Percentiles rank a stretch among this genome's conserved stretches.
phyloP scores from a whole-genome alignment of 176 grass and related monocot species.

The Eremochloa ophiuroides region DNA sequence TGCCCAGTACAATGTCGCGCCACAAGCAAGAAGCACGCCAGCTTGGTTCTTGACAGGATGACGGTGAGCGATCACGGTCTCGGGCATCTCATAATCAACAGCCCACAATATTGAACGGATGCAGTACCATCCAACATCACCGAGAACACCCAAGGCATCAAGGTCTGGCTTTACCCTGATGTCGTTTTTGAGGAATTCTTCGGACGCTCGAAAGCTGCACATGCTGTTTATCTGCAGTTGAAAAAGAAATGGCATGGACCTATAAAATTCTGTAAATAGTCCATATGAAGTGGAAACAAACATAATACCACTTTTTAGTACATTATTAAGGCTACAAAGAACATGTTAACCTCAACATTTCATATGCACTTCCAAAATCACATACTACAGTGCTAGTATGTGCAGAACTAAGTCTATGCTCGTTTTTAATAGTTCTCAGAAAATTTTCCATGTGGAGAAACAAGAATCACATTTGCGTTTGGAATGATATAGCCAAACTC shows the following conservation, averaged over 20 bases:
- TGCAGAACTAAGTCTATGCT: not conserved
- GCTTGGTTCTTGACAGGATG: slow-evolving; percentile 48
- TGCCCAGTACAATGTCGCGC: slow-evolving; percentile 47
- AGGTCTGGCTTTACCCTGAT: slow-evolving; percentile 84
- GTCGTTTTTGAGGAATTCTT: slow-evolving; percentile 75
- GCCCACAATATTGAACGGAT: slow-evolving; percentile 69
- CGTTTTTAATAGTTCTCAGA: not conserved
- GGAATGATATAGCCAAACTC: not conserved
- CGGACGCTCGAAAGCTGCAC: slow-evolving; percentile 35
- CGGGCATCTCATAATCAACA: slow-evolving; percentile 52
- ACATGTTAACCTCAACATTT: not conserved
- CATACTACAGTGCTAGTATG: not conserved
- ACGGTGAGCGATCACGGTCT: slow-evolving; percentile 32
- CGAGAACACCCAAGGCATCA: slow-evolving; percentile 66
- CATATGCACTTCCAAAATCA: not conserved
- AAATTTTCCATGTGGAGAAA: not conserved
- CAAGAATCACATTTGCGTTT: slow-evolving; percentile 5
- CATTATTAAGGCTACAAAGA: not conserved
- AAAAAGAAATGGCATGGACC: not conserved
- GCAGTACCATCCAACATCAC: slow-evolving; percentile 76
- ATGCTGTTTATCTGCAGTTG: slow-evolving; percentile 54
- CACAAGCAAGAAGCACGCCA: slow-evolving; percentile 57
- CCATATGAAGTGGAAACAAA: not conserved
- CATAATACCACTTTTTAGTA: not conserved
- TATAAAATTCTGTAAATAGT: not conserved